A percentile compares a stretch with the other conserved stretches of the same genome.
These are phyloP conservation scores for Durio zibethinus DNA, from an alignment of 345 rosid genomes.

Conservation along the genomic window DNA sequence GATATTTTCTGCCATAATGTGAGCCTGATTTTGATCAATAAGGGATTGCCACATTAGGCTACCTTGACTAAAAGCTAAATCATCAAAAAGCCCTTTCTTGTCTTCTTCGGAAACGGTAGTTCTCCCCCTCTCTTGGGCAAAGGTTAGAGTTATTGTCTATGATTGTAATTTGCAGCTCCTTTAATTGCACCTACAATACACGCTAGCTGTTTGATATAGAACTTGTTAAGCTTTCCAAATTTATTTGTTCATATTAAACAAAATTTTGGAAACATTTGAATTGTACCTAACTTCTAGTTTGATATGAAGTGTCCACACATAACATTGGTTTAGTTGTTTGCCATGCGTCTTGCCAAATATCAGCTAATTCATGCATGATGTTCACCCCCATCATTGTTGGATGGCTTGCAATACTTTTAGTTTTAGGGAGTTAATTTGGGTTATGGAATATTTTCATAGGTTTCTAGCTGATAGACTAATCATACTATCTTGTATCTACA, in stretches of 20 bases:
- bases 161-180: background rate
- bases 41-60: slow-evolving; percentile 11
- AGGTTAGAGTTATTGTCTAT: background rate
- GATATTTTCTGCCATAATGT: slow-evolving; percentile 8
- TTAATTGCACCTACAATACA: background rate
- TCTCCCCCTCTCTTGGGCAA: background rate
- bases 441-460: background rate
- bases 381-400: background rate
- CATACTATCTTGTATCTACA: background rate
- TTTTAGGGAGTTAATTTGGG: background rate
- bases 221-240: background rate
- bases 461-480: background rate
- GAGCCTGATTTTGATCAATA: background rate
- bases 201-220: background rate
- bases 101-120: background rate
- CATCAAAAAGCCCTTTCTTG: slow-evolving; percentile 6
- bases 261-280: background rate
- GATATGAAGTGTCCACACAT: background rate
- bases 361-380: background rate
- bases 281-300: background rate
- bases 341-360: background rate
- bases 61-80: slow-evolving; percentile 1
- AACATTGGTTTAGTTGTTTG: background rate
- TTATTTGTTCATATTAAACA: background rate
- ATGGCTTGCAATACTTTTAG: background rate